Conservation (phyloP, 2,329 filamentous ascomycete genomes). For the Colletotrichum graminicola region DNA sequence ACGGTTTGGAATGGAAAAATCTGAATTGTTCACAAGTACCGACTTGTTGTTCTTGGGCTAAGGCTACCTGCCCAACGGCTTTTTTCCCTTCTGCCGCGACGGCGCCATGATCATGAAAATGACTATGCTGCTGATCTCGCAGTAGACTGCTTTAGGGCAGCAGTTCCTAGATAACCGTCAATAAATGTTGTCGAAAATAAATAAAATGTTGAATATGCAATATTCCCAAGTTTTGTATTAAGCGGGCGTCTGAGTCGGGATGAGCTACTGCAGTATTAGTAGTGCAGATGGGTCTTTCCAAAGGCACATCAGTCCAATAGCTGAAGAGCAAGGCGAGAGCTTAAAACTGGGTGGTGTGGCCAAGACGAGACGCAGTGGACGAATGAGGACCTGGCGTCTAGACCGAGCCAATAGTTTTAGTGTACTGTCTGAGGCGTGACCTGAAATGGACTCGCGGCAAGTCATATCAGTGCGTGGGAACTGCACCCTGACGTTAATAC, state of each 20-base stretch:
- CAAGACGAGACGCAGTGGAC: not conserved
- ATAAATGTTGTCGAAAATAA: conserved; percentile 22
- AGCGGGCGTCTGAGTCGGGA: not conserved
- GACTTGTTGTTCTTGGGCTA: conserved; percentile 21
- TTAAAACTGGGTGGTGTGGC: not conserved
- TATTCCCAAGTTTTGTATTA: conserved; percentile 3
- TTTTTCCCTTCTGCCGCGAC: not conserved
- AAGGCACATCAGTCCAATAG: not conserved
- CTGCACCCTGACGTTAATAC: conserved; percentile 37
- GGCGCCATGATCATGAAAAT: not conserved
- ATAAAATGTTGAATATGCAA: conserved; percentile 1
- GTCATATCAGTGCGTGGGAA: not conserved
- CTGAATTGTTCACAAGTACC: conserved; percentile 35
- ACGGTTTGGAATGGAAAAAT: conserved; percentile 27
- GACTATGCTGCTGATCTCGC: not conserved
- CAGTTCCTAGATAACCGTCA: not conserved
- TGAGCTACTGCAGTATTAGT: not conserved
- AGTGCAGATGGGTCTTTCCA: not conserved
- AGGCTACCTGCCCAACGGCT: not conserved
- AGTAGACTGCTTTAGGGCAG: not conserved
- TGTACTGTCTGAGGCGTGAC: conserved; percentile 33
- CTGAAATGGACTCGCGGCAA: conserved; percentile 14
- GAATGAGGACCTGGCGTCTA: conserved; percentile 11
- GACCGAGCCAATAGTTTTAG: conserved; percentile 22
- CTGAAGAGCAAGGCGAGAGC: conserved; percentile 21